Percentiles rank a stretch among this genome's conserved stretches.
Evolutionary conservation across 495 filamentous ascomycete genomes (phyloP).

Genomic region (Podospora tetraspora): DNA sequence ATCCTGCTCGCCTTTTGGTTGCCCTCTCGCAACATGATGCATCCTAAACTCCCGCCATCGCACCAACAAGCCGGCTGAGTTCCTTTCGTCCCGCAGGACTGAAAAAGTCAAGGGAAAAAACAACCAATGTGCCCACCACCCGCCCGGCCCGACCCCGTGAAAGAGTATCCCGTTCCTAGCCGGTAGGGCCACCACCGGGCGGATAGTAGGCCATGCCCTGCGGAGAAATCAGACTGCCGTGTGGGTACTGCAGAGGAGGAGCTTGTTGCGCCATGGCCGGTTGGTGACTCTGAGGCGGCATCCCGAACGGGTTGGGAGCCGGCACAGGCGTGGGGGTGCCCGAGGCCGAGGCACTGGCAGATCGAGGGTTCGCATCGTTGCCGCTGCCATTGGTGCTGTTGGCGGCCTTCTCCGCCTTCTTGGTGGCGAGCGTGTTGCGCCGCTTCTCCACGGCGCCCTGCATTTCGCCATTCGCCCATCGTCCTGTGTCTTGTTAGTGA

Average conservation of each 20-base stretch:
- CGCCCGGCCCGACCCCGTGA: background rate
- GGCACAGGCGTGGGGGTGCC: conserved; percentile 13
- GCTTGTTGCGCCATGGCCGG: background rate
- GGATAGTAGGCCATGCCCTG: background rate
- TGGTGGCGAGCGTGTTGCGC: conserved; percentile 44
- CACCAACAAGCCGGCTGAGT: background rate
- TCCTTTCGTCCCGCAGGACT: background rate
- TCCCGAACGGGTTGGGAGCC: background rate
- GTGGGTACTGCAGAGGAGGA: background rate
- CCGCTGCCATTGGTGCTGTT: background rate
- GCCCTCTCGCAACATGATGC: background rate
- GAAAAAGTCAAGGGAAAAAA: background rate
- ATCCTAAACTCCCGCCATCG: background rate
- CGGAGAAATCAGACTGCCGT: background rate
- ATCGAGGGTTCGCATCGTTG: conserved; percentile 11
- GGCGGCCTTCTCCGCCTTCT: conserved; percentile 37
- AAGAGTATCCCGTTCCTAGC: background rate
- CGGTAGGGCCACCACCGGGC: background rate
- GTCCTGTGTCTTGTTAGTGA: conserved; percentile 29
- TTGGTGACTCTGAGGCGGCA: background rate
- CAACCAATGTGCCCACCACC: background rate
- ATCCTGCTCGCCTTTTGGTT: background rate
- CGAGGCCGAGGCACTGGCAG: conserved; percentile 16
- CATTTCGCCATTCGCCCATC: conserved; percentile 49
- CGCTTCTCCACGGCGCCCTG: conserved; percentile 44